Percentiles rank a stretch among this genome's conserved stretches.
Evolutionary conservation across 257 asterid genomes (phyloP).

Genomic region (Penstemon eatonii): DNA sequence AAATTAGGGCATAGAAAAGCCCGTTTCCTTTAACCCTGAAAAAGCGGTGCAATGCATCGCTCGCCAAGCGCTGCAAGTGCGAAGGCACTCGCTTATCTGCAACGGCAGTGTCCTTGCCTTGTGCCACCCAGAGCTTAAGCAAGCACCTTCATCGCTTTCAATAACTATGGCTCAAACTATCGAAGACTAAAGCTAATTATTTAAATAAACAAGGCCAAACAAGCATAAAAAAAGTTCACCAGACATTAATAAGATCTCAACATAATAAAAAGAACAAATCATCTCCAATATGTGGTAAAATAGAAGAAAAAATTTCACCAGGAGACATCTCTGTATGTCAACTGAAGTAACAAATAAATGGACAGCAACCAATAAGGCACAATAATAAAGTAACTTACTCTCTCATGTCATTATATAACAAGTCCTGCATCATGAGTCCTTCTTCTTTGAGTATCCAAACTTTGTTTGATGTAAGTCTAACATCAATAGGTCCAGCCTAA

Average conservation of each 20-base stretch:
- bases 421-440: slow-evolving; percentile 61
- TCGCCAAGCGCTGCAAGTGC: no score
- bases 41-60: no score
- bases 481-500: slow-evolving; percentile 74
- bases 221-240: slow-evolving; percentile 16
- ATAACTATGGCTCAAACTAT: slow-evolving; percentile 9
- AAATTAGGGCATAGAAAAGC: no score
- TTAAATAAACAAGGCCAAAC: slow-evolving; percentile 12
- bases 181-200: slow-evolving; percentile 15
- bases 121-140: no score
- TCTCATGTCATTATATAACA: slow-evolving; percentile 38
- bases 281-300: slow-evolving; percentile 9
- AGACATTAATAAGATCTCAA: slow-evolving; percentile 5
- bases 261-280: not conserved
- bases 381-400: slow-evolving; percentile 50
- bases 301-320: not conserved
- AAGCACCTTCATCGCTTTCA: no score
- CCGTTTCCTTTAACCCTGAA: no score
- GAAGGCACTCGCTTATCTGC: no score
- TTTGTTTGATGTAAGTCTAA: slow-evolving; percentile 59
- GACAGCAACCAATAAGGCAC: slow-evolving; percentile 9
- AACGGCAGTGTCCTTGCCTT: no score
- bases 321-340: slow-evolving; percentile 1
- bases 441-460: slow-evolving; percentile 85
- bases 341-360: slow-evolving; percentile 1